Evolutionary conservation across 371 early-diverging fungal genomes (phyloP).

Genomic region (Dipsacomyces acuminosporus): DNA sequence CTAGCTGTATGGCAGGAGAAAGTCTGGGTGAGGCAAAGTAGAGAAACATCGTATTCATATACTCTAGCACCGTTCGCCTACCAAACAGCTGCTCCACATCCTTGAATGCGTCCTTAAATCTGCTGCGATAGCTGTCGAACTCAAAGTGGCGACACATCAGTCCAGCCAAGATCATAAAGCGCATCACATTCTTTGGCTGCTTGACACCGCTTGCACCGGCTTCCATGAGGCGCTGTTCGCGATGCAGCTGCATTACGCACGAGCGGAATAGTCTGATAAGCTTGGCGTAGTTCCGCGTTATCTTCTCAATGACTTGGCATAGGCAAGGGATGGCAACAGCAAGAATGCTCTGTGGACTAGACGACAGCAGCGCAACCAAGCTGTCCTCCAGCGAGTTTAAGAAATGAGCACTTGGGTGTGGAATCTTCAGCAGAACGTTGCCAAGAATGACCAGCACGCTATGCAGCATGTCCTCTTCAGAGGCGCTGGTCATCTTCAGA

Average conservation of each 20-base stretch:
- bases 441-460: constrained; percentile 55
- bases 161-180: constrained; percentile 63
- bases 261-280: constrained; percentile 63
- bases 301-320: constrained; percentile 58
- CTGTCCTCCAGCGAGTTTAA: constrained; percentile 54
- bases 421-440: constrained; percentile 57
- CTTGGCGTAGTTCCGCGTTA: constrained; percentile 60
- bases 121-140: constrained; percentile 59
- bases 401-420: constrained; percentile 54
- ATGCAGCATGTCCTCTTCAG: constrained; percentile 53
- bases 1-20: constrained; percentile 29
- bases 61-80: constrained; percentile 11
- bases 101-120: constrained; percentile 45
- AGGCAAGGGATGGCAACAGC: constrained; percentile 68
- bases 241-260: constrained; percentile 49
- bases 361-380: constrained; percentile 54
- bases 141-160: constrained; percentile 69
- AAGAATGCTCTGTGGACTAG: constrained; percentile 59
- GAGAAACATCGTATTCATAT: constrained; percentile 26
- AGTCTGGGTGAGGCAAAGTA: constrained; percentile 23
- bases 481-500: constrained; percentile 33
- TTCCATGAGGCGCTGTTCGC: constrained; percentile 35
- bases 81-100: constrained; percentile 42
- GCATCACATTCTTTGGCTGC: constrained; percentile 49
- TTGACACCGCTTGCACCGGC: constrained; percentile 18